Base-by-base conservation (phyloP, 2,329 filamentous ascomycete species). In the Fusarium devonianum region DNA sequence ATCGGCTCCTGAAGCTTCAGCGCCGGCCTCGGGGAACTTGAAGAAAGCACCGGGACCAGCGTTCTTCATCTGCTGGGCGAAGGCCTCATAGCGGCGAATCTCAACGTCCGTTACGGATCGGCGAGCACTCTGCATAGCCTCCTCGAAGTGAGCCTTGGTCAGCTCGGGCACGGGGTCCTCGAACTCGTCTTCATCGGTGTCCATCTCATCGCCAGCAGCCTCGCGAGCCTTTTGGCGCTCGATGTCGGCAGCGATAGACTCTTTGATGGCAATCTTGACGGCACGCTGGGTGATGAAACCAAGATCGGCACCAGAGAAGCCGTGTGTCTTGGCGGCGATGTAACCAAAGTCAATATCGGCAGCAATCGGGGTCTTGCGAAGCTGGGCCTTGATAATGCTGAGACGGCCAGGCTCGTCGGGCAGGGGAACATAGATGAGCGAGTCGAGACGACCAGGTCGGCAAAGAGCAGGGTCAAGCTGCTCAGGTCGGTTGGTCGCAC, bases 41-140 rank as follows among this genome's bases (percentile, higher is more conserved):
- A 99, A 99, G 84, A 94, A 97, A 65, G 90, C 92, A 68, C 92
- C 93, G 28, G 92, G 92, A 40, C 92, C 92, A 52, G 90, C 87
- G 73, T 96, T 96, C 89, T 99, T 99, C 92, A 99, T 95, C 73
- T 93, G 93, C 79, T 97, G 93, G 29, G 93, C 90, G 68, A 99
- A 99, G 4, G 94, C 93, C 82, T 99, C 94, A 78, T 99, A 99
- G 54, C 93, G 88, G 69, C 94, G 89, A 67, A 99, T 96, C 82
- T 99, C 94, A 16, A 97, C 93, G 64, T 99, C 94, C 48, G 85
- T 92, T 64, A 99, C 94, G 19, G 94, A 97, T 71, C 90, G 86
- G 74, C 94, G 89, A 58, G 94, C 94, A 74, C 88, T 87, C 74
- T 89, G 86, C 94, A 99, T 99, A 33, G 94, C 94, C 82, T 99